Percentiles rank a stretch among this genome's conserved stretches.
Evolutionary conservation across 192 early-diverging fungal species (phyloP).

Genomic region (Coemansia sp.): DNA sequence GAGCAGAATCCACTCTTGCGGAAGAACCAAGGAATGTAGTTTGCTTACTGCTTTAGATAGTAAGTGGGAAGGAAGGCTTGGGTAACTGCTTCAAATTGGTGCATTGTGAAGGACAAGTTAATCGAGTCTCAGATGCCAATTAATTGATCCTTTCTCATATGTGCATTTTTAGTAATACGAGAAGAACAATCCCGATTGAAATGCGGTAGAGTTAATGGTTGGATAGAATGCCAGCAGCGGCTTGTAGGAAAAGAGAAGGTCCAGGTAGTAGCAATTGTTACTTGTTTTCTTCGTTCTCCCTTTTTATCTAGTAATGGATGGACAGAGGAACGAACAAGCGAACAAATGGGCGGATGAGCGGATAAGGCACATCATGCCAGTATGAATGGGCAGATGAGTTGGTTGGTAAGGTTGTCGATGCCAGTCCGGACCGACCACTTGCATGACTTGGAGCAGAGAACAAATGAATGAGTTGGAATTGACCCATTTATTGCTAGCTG

Average conservation of each 20-base stretch:
- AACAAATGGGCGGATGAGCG: too few relatives aligned
- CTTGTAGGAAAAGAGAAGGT: neutral
- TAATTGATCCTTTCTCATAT: neutral
- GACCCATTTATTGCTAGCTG: neutral
- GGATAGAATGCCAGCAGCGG: neutral
- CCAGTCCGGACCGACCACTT: neutral
- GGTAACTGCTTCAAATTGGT: neutral
- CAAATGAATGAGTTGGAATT: neutral
- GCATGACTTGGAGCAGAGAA: neutral
- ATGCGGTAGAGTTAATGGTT: neutral
- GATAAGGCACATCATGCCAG: too few relatives aligned
- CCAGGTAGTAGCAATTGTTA: slow-evolving; percentile 8
- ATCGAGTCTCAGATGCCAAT: neutral
- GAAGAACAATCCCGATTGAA: neutral
- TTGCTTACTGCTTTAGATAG: neutral
- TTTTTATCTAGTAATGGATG: neutral
- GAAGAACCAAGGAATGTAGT: neutral
- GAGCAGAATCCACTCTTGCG: neutral
- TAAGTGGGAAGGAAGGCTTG: neutral
- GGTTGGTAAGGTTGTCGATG: too few relatives aligned
- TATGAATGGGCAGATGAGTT: too few relatives aligned
- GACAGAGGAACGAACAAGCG: too few relatives aligned
- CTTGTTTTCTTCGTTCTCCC: neutral
- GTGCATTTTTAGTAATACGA: neutral
- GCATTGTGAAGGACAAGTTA: neutral